Conservation (phyloP, 2,329 filamentous ascomycete genomes). For the Ascochyta lentis region DNA sequence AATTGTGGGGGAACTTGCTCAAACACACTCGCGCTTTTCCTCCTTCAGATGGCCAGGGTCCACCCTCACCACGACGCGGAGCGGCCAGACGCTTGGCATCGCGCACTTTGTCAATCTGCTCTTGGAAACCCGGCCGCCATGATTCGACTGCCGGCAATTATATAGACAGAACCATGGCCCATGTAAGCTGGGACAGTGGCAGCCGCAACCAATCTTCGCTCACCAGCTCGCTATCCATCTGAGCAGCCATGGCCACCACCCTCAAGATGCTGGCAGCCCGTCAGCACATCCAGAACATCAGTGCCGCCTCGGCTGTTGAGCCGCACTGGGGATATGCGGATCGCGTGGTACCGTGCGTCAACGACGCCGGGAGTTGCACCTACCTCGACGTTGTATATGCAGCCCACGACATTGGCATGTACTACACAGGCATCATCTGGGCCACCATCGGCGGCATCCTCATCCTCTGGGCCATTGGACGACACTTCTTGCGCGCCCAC, state of each 20-base stretch:
- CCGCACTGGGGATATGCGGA: conserved; percentile 65
- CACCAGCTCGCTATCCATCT: conserved; percentile 14
- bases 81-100: conserved; percentile 28
- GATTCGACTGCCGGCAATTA: conserved; percentile 20
- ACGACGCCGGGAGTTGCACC: conserved; percentile 63
- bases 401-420: conserved; percentile 61
- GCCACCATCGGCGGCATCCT: conserved; percentile 59
- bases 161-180: conserved; percentile 2
- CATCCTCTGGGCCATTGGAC: conserved; percentile 51
- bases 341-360: conserved; percentile 63
- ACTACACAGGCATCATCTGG: conserved; percentile 65
- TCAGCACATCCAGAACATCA: conserved; percentile 49
- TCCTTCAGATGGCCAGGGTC: neutral
- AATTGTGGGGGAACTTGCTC: conserved; percentile 43
- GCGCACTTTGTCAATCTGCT: conserved; percentile 15
- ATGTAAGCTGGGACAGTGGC: neutral
- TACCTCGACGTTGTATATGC: conserved; percentile 65
- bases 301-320: conserved; percentile 48
- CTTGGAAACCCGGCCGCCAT: conserved; percentile 11
- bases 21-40: conserved; percentile 35
- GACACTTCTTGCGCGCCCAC: conserved; percentile 37
- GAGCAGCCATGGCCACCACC: conserved; percentile 27
- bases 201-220: conserved; percentile 18
- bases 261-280: conserved; percentile 27
- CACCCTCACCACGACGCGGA: conserved; percentile 14